Evolutionary conservation across 805 yeast species (phyloP).

Genomic region (Yarrowia sp.): DNA sequence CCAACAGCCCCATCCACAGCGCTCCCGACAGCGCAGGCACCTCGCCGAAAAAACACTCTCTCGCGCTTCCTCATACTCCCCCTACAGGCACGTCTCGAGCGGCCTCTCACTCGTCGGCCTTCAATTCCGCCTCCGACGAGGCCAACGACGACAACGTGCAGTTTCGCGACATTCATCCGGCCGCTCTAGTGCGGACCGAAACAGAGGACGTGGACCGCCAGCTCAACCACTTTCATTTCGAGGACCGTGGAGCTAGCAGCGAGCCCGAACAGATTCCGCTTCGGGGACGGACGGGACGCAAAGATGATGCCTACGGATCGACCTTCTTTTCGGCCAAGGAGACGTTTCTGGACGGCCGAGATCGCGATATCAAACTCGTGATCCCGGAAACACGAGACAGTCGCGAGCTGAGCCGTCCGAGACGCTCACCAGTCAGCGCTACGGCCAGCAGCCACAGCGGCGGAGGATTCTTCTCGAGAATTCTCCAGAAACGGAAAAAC

Average conservation of each 20-base stretch:
- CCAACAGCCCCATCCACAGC: background rate
- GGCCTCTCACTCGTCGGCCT: constrained; percentile 25
- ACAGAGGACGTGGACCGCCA: constrained; percentile 27
- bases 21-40: constrained; percentile 27
- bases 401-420: constrained; percentile 8
- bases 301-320: constrained; percentile 10
- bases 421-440: constrained; percentile 15
- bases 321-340: constrained; percentile 32
- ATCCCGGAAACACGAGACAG: constrained; percentile 10
- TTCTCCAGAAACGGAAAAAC: constrained; percentile 31
- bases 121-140: constrained; percentile 36
- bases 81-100: constrained; percentile 20
- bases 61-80: constrained; percentile 23
- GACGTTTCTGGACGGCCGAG: constrained; percentile 24
- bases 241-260: constrained; percentile 13
- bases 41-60: constrained; percentile 30
- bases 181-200: constrained; percentile 25
- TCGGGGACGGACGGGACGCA: background rate
- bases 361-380: constrained; percentile 22
- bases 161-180: constrained; percentile 34
- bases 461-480: constrained; percentile 36
- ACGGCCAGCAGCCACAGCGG: constrained; percentile 17
- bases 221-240: constrained; percentile 30
- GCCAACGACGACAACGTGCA: constrained; percentile 25
- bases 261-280: constrained; percentile 32